Percentiles rank a stretch among this genome's conserved stretches.
Evolutionary conservation across 2,329 filamentous ascomycete genomes (phyloP).

Genomic region (Grosmannia clavigera): DNA sequence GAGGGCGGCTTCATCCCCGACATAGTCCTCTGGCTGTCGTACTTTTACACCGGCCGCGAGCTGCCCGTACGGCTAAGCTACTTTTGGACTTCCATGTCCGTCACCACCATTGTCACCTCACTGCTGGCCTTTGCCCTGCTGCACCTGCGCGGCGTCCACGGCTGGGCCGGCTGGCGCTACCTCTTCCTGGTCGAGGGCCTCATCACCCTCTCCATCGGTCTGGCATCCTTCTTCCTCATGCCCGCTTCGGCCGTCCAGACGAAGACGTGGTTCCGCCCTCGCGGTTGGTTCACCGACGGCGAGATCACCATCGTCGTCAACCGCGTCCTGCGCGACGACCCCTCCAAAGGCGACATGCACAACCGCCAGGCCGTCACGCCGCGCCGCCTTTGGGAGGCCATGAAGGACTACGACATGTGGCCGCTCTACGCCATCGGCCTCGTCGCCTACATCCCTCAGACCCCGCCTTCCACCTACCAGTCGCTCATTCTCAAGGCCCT

Average conservation of each 20-base stretch:
- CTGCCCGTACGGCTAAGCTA: conserved; percentile 19
- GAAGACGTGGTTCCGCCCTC: conserved; percentile 37
- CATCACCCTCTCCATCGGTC: conserved; percentile 34
- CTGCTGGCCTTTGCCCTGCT: conserved; percentile 25
- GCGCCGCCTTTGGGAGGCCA: conserved; percentile 33
- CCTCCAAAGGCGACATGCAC: conserved; percentile 46
- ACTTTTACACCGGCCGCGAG: conserved; percentile 21
- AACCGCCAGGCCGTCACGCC: conserved; percentile 43
- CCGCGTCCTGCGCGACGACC: conserved; percentile 44
- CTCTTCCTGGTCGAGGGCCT: conserved; percentile 44
- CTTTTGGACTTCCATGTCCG: conserved; percentile 17
- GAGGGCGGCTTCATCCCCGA: conserved; percentile 3
- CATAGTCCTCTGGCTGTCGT: conserved; percentile 20
- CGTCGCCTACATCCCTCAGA: conserved; percentile 37
- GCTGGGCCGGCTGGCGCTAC: conserved; percentile 30
- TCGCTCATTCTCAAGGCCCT: conserved; percentile 44
- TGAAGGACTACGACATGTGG: conserved; percentile 24
- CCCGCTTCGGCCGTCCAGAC: conserved; percentile 40
- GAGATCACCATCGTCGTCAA: conserved; percentile 51
- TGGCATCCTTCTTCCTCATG: conserved; percentile 42
- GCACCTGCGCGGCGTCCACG: conserved; percentile 24
- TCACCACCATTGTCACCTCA: conserved; percentile 21
- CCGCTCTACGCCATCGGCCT: conserved; percentile 42
- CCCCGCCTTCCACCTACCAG: conserved; percentile 38
- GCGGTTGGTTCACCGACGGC: conserved; percentile 43